Conservation (phyloP, 352 stramenopile genomes). For the Globisporangium splendens region DNA sequence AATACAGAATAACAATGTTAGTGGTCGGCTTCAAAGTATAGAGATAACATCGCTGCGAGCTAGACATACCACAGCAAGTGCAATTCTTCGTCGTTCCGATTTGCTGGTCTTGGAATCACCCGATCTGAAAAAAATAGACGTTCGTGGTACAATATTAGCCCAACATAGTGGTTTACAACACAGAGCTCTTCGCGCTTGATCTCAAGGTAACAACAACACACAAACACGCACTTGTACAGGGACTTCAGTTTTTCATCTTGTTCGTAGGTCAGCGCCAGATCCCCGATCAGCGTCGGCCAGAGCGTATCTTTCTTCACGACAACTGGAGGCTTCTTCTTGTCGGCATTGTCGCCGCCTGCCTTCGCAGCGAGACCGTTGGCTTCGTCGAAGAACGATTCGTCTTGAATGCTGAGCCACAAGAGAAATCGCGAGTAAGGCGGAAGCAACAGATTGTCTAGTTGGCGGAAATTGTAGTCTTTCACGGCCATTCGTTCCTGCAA, state of each 20-base stretch:
- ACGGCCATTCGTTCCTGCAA: conserved; percentile 71
- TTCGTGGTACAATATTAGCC: no score
- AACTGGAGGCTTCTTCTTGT: conserved; percentile 65
- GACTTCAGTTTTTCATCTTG: conserved; percentile 89
- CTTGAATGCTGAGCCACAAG: conserved; percentile 87
- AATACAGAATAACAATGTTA: background rate
- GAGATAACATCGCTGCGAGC: no score
- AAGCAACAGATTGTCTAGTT: conserved; percentile 81
- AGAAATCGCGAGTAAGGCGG: conserved; percentile 87
- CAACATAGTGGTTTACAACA: background rate
- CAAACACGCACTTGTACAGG: conserved; percentile 69
- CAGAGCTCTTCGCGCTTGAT: background rate
- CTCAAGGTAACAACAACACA: background rate
- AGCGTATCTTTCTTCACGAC: conserved; percentile 82
- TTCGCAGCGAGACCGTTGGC: conserved; percentile 44
- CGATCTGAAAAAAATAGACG: conserved; percentile 27
- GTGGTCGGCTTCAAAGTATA: no score
- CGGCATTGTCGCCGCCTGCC: conserved; percentile 32
- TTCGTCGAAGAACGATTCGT: conserved; percentile 83
- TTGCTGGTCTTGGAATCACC: conserved; percentile 82
- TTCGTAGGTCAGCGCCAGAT: conserved; percentile 84
- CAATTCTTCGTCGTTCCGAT: conserved; percentile 72
- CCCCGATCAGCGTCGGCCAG: conserved; percentile 72
- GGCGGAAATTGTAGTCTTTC: conserved; percentile 89
- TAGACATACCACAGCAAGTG: conserved; percentile 70